A percentile compares a stretch with the other conserved stretches of the same genome.
phyloP scores from a whole-genome alignment of 139 green algal species.

The Micractinium sp. region DNA sequence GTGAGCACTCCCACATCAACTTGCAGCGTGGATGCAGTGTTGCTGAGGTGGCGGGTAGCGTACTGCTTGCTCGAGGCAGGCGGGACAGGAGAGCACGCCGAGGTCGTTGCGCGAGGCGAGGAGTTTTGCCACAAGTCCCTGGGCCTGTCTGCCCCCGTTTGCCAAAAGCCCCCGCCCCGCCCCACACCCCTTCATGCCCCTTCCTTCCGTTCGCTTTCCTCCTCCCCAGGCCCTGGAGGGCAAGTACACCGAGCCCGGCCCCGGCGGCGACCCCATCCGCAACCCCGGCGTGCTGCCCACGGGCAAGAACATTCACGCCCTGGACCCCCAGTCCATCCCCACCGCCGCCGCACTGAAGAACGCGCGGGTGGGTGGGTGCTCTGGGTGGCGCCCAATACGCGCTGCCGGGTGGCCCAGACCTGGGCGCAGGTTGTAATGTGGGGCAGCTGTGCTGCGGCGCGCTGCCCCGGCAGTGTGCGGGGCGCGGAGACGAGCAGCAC shows the following conservation, averaged over 20 bases:
- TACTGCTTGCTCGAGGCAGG: too few relatives aligned
- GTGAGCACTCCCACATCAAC: not conserved
- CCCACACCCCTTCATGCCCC: not conserved
- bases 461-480: not conserved
- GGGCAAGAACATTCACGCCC: slow-evolving; percentile 99
- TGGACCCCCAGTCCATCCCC: slow-evolving; percentile 98
- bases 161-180: too few relatives aligned
- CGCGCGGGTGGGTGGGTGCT: slow-evolving; percentile 52
- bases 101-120: too few relatives aligned
- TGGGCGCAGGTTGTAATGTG: too few relatives aligned
- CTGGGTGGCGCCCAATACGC: not conserved
- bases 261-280: slow-evolving; percentile 98
- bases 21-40: too few relatives aligned
- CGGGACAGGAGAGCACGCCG: too few relatives aligned
- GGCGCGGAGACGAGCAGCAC: not conserved
- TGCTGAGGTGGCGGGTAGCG: too few relatives aligned
- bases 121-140: too few relatives aligned
- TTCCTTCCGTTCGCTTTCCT: not conserved
- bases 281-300: slow-evolving; percentile 98
- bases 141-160: too few relatives aligned
- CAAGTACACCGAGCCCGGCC: slow-evolving; percentile 94
- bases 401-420: too few relatives aligned
- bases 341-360: slow-evolving; percentile 87
- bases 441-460: not conserved
- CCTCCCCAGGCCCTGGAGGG: slow-evolving; percentile 82